Percentiles rank a stretch among this genome's conserved stretches.
phyloP scores from a whole-genome alignment of 1,284 basidiomycete genomes.

The Sanghuangporus weigelae region DNA sequence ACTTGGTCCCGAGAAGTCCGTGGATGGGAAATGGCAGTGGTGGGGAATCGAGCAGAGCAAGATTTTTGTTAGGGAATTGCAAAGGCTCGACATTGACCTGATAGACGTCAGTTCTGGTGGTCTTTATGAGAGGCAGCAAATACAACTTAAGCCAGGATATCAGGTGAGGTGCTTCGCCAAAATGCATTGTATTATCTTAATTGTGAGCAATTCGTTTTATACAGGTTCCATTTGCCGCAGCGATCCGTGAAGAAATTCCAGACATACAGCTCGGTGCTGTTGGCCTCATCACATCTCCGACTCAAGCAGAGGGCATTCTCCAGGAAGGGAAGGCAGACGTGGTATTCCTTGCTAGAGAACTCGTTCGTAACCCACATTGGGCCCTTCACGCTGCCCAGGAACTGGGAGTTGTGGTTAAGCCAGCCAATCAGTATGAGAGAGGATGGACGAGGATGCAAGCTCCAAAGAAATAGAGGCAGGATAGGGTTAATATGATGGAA shows the following conservation, averaged over 20 bases:
- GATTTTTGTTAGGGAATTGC: slow-evolving; percentile 49
- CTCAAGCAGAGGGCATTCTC: slow-evolving; percentile 63
- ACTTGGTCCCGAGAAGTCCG: slow-evolving; percentile 47
- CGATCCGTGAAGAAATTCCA: slow-evolving; percentile 59
- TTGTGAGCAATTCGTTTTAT: neutral
- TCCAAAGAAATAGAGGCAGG: slow-evolving; percentile 15
- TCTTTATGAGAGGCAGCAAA: slow-evolving; percentile 58
- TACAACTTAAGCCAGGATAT: slow-evolving; percentile 56
- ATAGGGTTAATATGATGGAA: no score
- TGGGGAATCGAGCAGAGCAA: slow-evolving; percentile 80
- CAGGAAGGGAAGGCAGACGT: slow-evolving; percentile 64
- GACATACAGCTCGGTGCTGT: slow-evolving; percentile 58
- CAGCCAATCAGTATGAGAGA: slow-evolving; percentile 63
- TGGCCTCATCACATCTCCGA: slow-evolving; percentile 65
- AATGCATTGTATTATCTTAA: neutral
- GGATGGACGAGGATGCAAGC: slow-evolving; percentile 49
- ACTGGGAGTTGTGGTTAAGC: slow-evolving; percentile 52
- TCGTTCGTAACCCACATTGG: slow-evolving; percentile 58
- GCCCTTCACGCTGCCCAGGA: slow-evolving; percentile 47
- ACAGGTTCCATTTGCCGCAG: slow-evolving; percentile 66
- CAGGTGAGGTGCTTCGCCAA: slow-evolving; percentile 37
- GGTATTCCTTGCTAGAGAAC: slow-evolving; percentile 61
- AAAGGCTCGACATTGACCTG: slow-evolving; percentile 63
- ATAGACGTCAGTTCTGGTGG: slow-evolving; percentile 70
- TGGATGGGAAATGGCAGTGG: slow-evolving; percentile 51